Evolutionary conservation across 2,329 filamentous ascomycete genomes (phyloP), one percentile per base, ranked within the genome.

Genomic region (Diaporthe citriasiana): DNA sequence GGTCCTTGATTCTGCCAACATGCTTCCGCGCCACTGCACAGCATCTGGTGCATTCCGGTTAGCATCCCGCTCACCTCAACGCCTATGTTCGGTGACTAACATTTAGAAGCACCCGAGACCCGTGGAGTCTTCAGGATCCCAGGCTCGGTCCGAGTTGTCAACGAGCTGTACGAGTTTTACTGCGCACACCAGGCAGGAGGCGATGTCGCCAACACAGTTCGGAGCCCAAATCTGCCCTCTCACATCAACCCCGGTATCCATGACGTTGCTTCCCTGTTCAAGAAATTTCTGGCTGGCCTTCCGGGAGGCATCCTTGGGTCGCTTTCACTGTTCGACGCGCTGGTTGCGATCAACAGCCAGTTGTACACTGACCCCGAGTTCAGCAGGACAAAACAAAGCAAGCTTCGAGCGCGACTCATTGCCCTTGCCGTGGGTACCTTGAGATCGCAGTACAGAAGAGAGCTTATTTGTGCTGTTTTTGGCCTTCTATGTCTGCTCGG

Each of bases 221-320:
- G 89, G 45, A 89, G 86, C 66, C 87, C 90, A 8, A 90, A 86
- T 53, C 83, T 93, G 1, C 92, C 92, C 4, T 80, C 82, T 2
- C 90, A 93, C 77, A 90, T 93, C 75, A 86, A 86, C 50, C 88
- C 85, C 60, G 86, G 88, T 9, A 85, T 90, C 4, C 90, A 93
- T 75, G 92, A 93, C 81, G 88, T 93, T 40, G 91, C 91, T 3
- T 91, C 90, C 2, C 87, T 89, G 0, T 93, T 94, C 81, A 93
- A 93, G 78, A 88, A 86, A 17, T 84, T 94, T n/a, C 83, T 94
- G 0, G 86, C 87, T 0, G 89, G 89, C 0, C 80, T 94, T 0
- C 91, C 91, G 0, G 91, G 91, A 0, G 92, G 92, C 0, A 90
- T 94, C 53, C 82, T 94, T 0, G 92, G 92, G 5, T 91, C 90